Base-by-base conservation (phyloP, 2,329 filamentous ascomycete species). In the Hortaea werneckii region DNA sequence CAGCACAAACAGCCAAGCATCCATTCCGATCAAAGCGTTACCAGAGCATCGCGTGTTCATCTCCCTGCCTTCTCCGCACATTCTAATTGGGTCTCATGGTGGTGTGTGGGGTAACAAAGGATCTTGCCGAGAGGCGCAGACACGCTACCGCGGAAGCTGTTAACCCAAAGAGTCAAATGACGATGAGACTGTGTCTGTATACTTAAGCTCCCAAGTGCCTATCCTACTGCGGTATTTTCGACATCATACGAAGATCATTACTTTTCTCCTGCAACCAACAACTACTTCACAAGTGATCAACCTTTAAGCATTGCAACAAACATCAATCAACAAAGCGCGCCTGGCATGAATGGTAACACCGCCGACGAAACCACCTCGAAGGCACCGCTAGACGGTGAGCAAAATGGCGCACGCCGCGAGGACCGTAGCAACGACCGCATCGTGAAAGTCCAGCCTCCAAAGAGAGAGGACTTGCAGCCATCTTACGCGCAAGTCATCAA, bases 381-480 rank as follows among this genome's bases (percentile, higher is more conserved):
- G 57, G 65, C 66, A 43, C 58, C 58, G 13, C 29, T 58, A 32
- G 54, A 54, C 46, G 54, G 53, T 49, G 52, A 48, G 9, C 41
- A 42, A 12, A 37, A 32, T 20, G 42, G 46, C 37, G 35, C 39
- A 35, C n/a, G 32, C 8, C 45, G 48, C 32, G 32, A 35, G 32
- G 32, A 35, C 26, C 48, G 49, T 35, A 32, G 37, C 11, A 45
- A 52, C 30, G 57, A 59, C 3, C 56, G 58, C 9, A 57, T 74
- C 42, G 62, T 74, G 54, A 71, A 73, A 46, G 88, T 95, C 41
- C 78, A 89, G 61, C 89, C 87, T 20, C 87, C 90, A 11, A 79
- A 80, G 49, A 76, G 82, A 58, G 85, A 88, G 55, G 90, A 95
- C 61, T 75, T 96, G 8, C 88, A 95, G 69, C 81, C 81, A 47